Percentiles rank a stretch among this genome's conserved stretches.
phyloP scores from a whole-genome alignment of 768 basidiomycete genomes.

The Mycena rosella region DNA sequence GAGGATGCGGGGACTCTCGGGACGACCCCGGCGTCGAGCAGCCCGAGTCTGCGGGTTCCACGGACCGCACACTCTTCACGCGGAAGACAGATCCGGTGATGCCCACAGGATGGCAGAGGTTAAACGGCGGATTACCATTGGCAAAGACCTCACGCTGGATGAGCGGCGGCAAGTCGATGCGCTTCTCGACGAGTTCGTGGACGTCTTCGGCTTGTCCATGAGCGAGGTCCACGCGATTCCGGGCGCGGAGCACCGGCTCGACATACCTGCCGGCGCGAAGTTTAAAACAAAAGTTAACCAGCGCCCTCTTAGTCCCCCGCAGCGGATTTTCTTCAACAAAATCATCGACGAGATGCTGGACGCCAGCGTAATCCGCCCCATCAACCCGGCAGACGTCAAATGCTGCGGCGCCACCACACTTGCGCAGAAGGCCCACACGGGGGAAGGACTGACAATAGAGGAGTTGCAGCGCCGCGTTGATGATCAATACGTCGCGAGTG shows the following conservation, averaged over 20 bases:
- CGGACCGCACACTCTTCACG: conserved; percentile 16
- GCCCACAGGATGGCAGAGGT: conserved; percentile 11
- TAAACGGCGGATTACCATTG: conserved; percentile 16
- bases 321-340: conserved; percentile 36
- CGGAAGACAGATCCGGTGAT: conserved; percentile 16
- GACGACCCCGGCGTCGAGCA: conserved; percentile 19
- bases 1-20: not conserved
- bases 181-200: conserved; percentile 26
- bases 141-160: conserved; percentile 1
- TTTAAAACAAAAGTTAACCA: conserved; percentile 36
- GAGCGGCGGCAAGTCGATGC: conserved; percentile 14
- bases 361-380: conserved; percentile 24
- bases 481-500: too few relatives aligned
- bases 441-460: conserved; percentile 21
- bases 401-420: conserved; percentile 29
- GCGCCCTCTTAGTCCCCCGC: conserved; percentile 39
- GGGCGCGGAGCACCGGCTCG: conserved; percentile 12
- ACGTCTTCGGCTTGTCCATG: conserved; percentile 23
- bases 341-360: conserved; percentile 43
- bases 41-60: conserved; percentile 7
- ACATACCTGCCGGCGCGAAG: conserved; percentile 2
- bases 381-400: conserved; percentile 31
- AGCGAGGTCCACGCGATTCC: conserved; percentile 17
- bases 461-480: too few relatives aligned
- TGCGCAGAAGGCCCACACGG: conserved; percentile 31